phyloP scores from a whole-genome alignment of 495 filamentous ascomycete species.

The Penicillium nucicola region DNA sequence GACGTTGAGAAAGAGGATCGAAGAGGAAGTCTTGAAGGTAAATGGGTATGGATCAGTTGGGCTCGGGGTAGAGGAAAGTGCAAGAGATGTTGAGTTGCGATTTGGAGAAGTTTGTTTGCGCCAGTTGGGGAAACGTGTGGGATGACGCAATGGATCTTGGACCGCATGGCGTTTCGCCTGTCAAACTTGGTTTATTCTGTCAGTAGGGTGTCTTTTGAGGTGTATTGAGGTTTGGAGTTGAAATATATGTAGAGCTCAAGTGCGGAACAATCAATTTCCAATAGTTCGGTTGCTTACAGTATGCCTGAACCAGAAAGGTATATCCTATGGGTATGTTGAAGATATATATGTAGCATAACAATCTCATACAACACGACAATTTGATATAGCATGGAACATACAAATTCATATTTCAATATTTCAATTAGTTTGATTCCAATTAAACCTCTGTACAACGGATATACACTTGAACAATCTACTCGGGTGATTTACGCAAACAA shows the following conservation, averaged over 20 bases:
- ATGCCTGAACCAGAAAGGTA: too few species aligned
- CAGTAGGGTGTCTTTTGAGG: too few species aligned
- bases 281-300: too few species aligned
- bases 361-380: too few species aligned
- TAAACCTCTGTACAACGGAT: background rate
- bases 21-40: constrained; percentile 11
- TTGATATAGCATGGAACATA: too few species aligned
- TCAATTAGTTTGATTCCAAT: too few species aligned
- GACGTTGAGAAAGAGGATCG: constrained; percentile 18
- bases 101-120: constrained; percentile 5
- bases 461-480: constrained; percentile 5
- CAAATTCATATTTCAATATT: too few species aligned
- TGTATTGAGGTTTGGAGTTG: too few species aligned
- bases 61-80: background rate
- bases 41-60: background rate
- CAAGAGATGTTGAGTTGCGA: background rate
- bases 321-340: too few species aligned
- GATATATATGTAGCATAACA: too few species aligned
- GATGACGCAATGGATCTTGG: constrained; percentile 42
- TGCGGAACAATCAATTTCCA: too few species aligned
- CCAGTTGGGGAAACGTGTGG: constrained; percentile 21
- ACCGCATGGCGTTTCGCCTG: constrained; percentile 9
- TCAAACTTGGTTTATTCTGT: background rate
- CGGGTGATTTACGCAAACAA: background rate
- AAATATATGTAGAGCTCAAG: too few species aligned